phyloP scores from a whole-genome alignment of 148 eudicot genomes.

The Agrostemma githago region DNA sequence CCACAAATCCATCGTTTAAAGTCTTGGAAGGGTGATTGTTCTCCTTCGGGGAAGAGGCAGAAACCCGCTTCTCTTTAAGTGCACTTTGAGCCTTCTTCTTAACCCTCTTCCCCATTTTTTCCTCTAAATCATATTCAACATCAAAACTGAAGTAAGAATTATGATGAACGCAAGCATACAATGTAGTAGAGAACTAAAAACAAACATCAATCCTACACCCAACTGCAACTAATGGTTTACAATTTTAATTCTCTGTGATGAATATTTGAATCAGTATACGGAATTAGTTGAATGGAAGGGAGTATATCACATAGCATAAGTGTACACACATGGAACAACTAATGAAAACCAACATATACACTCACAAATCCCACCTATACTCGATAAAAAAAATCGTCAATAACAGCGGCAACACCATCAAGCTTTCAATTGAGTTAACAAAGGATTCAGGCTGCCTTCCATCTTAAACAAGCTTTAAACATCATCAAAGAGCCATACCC shows the following conservation, averaged over 20 bases:
- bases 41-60: constrained; percentile 33
- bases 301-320: too few species aligned
- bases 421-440: background rate
- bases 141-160: constrained; percentile 8
- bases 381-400: too few species aligned
- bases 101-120: constrained; percentile 62
- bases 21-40: constrained; percentile 23
- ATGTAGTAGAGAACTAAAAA: background rate
- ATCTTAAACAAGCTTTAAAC: constrained; percentile 6
- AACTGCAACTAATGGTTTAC: too few species aligned
- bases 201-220: constrained; percentile 1
- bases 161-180: background rate
- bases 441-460: background rate
- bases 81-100: constrained; percentile 25
- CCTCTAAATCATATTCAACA: constrained; percentile 30
- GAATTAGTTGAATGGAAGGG: too few species aligned
- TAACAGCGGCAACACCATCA: background rate
- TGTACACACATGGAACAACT: constrained; percentile 2
- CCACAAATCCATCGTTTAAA: constrained; percentile 30
- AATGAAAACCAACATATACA: background rate
- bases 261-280: too few species aligned
- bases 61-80: constrained; percentile 47
- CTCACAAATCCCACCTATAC: background rate
- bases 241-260: too few species aligned
- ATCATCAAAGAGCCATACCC: background rate